These are phyloP conservation scores for Thielaviopsis punctulata DNA, from an alignment of 2,329 filamentous ascomycete species.

Conservation along the genomic window DNA sequence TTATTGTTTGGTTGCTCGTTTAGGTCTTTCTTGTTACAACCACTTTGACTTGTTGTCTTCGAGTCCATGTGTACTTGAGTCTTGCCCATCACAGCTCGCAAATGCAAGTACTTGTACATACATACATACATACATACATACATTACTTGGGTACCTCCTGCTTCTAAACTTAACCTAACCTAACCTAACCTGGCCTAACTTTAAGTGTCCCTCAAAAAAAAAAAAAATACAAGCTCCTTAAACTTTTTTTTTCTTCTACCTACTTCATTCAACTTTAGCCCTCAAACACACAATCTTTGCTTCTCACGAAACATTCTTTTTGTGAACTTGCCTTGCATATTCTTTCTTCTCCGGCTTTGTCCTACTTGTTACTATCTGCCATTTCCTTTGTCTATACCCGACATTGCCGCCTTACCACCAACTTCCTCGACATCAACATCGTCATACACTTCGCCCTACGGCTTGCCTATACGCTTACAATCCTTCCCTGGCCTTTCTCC, in stretches of 20 bases:
- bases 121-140: no score
- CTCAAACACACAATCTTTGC: neutral
- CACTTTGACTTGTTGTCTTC: no score
- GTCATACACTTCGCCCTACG: neutral
- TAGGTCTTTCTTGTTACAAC: no score
- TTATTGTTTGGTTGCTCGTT: no score
- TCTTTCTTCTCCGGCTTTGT: neutral
- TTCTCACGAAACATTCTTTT: neutral
- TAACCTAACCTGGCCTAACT: neutral
- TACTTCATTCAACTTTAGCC: neutral
- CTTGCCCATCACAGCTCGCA: no score
- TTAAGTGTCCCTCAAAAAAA: neutral
- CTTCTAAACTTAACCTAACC: neutral
- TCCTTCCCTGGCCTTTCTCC: neutral
- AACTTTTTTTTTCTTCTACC: constrained; percentile 3
- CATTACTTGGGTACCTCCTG: neutral
- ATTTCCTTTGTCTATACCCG: neutral
- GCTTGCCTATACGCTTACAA: neutral
- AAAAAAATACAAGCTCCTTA: neutral
- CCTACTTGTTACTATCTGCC: neutral
- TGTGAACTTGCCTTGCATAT: constrained; percentile 1
- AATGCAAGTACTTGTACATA: no score
- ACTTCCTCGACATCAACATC: neutral
- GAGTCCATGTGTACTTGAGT: no score
- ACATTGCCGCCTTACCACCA: neutral